Conservation (phyloP, 306 rosid genomes). For the Mimosa pudica region DNA sequence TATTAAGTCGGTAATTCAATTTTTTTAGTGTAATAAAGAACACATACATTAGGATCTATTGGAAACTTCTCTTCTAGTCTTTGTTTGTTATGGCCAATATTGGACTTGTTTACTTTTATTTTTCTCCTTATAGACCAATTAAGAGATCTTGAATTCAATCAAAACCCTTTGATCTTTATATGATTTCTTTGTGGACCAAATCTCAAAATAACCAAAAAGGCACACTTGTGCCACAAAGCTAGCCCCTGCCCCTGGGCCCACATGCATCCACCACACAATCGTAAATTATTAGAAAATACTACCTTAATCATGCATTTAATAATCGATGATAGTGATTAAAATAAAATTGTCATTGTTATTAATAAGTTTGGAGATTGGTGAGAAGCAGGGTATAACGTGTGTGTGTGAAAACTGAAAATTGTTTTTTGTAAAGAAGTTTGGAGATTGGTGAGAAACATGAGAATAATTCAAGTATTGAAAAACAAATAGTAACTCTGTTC, state of each 20-base stretch:
- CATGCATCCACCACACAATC: neutral
- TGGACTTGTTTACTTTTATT: neutral
- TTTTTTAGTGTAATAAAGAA: no score
- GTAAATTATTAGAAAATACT: neutral
- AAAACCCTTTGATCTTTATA: neutral
- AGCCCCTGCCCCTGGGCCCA: neutral
- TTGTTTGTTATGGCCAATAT: neutral
- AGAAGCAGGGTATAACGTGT: neutral
- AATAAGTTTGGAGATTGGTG: neutral
- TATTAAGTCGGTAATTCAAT: no score
- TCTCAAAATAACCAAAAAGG: neutral
- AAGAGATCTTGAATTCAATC: neutral
- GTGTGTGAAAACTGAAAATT: neutral
- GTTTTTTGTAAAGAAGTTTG: neutral
- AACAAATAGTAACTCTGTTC: no score
- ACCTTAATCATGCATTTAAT: neutral
- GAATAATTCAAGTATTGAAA: no score
- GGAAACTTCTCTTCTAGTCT: neutral
- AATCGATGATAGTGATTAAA: neutral
- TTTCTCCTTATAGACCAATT: neutral
- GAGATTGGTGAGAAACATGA: no score
- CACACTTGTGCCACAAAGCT: neutral
- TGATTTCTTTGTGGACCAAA: conserved; percentile 7
- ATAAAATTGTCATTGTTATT: neutral
- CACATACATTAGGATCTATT: neutral